Conservation (phyloP, 345 rosid species). For the Toxicodendron radicans region DNA sequence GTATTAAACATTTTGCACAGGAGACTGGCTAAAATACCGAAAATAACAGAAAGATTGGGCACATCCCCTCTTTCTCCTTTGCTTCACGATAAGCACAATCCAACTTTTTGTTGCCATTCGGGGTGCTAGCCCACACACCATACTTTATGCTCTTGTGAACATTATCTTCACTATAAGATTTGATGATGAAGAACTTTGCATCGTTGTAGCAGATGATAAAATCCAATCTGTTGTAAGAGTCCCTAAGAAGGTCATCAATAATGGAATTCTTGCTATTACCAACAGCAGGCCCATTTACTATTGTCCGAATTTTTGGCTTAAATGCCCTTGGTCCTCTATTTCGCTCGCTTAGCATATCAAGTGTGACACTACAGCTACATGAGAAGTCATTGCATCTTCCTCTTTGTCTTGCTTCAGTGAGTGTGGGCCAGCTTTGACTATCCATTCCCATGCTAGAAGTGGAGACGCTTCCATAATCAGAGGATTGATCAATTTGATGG, state of each 20-base stretch:
- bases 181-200: conserved; percentile 79
- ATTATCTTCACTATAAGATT: conserved; percentile 92
- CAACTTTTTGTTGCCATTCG: conserved; percentile 77
- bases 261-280: conserved; percentile 29
- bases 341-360: conserved; percentile 54
- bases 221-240: conserved; percentile 35
- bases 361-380: conserved; percentile 39
- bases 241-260: conserved; percentile 25
- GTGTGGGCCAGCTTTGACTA: conserved; percentile 47
- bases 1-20: conserved; percentile 13
- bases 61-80: conserved; percentile 48
- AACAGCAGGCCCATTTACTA: conserved; percentile 17
- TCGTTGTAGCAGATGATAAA: conserved; percentile 53
- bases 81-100: conserved; percentile 82
- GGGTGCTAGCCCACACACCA: conserved; percentile 91
- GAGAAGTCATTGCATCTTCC: conserved; percentile 44
- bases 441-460: conserved; percentile 30
- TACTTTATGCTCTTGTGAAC: conserved; percentile 86
- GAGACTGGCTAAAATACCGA: conserved; percentile 49
- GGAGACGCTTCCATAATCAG: conserved; percentile 40
- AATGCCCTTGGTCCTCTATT: conserved; percentile 64
- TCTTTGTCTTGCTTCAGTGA: conserved; percentile 45
- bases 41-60: conserved; percentile 70
- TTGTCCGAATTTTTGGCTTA: conserved; percentile 39
- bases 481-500: conserved; percentile 30